Base-by-base conservation (phyloP, 305 asterid genomes). In the Vinca major region DNA sequence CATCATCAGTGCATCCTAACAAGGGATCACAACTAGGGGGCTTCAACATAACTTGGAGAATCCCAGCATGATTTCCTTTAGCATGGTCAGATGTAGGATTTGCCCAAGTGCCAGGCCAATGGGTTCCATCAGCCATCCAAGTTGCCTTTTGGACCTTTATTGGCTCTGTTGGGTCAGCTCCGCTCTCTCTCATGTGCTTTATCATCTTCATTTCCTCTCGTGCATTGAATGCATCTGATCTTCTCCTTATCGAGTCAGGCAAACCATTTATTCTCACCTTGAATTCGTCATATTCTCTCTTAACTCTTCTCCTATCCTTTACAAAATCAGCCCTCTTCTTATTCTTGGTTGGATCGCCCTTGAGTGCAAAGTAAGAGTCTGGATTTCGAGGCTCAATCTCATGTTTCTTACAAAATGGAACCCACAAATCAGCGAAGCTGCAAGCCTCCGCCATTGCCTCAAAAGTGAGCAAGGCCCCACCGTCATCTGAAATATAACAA, bases 401-500 rank as follows among this genome's bases (percentile, higher is more conserved):
- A 60, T 87, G 88, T 55, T 85, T 89, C 57, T 79, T 77, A 48
- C 96, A 89, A 54, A 87, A 89, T 0, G 96, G 95, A 6, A 87
- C 81, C 95, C 95, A 89, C 36, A 72, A 49, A 67, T 73, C 81
- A 0, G 92, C 91, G 10, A 89, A 89, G 54, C 80, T 81, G 61
- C 86, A 85, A 1, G 96, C 89, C 65, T 83, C 86, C 0, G 80
- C 80, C 83, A 87, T 78, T 8, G 95, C 95, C 49, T 77, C 78
- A 2, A 85, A 81, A 2, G 89, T 89, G 55, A 85, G 79, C 26
- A 81, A 81, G 2, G 91, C 81, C 2, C 90, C 96, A 0, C 93
- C 91, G 10, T 89, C 96, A 41, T 89, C 93, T 0, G 96, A 89
- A 26, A 89, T 61, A 52, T 89, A 89, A 41, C 89, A 82, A 16